Conservation (phyloP, 208 protist genomes). For the Trypanosomatidae sp. region DNA sequence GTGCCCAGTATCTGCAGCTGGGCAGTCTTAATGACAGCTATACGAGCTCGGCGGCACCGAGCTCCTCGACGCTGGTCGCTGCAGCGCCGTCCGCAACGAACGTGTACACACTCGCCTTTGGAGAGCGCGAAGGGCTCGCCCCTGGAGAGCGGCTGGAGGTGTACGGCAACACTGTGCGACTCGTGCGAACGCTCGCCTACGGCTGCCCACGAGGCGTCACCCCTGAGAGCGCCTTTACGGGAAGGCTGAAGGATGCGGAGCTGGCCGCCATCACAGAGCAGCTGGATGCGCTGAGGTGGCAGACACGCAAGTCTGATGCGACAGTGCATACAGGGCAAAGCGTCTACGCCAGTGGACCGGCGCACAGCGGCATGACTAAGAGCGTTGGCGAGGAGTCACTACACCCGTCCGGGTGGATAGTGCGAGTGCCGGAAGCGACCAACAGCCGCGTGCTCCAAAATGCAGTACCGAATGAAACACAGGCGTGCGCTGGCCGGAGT, state of each 20-base stretch:
- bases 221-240: constrained; percentile 24
- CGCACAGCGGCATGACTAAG: neutral
- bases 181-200: constrained; percentile 51
- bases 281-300: constrained; percentile 18
- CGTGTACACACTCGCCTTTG: constrained; percentile 69
- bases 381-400: neutral
- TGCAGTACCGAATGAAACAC: neutral
- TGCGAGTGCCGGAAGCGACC: constrained; percentile 16
- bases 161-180: constrained; percentile 45
- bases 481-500: constrained; percentile 3
- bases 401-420: neutral
- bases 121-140: constrained; percentile 59
- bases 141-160: constrained; percentile 66
- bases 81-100: constrained; percentile 58
- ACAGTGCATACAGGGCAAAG: neutral
- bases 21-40: constrained; percentile 39
- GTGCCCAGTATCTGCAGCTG: constrained; percentile 34
- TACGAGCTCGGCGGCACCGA: constrained; percentile 29
- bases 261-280: constrained; percentile 29
- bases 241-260: constrained; percentile 18
- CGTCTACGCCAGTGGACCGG: neutral
- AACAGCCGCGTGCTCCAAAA: constrained; percentile 18
- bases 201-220: constrained; percentile 39
- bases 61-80: constrained; percentile 36
- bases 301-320: constrained; percentile 12